Percentiles rank a stretch among this genome's conserved stretches.
Evolutionary conservation across 352 stramenopile genomes (phyloP).

Genomic region (Globisporangium sylvaticum): DNA sequence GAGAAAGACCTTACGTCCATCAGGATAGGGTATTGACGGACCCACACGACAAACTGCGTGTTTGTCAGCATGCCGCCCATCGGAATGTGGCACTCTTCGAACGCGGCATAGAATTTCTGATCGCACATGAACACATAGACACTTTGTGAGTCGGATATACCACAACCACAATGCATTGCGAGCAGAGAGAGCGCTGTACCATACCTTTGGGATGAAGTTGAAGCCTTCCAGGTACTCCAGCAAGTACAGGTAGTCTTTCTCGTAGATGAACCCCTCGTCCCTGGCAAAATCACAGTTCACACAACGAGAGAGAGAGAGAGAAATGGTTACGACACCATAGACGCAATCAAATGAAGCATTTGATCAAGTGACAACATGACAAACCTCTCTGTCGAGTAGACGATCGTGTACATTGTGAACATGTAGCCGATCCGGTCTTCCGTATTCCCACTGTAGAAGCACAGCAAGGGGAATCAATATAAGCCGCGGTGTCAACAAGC

Average conservation of each 20-base stretch:
- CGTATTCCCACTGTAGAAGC: slow-evolving; percentile 69
- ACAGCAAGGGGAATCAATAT: not conserved
- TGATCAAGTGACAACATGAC: not conserved
- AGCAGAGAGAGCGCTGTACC: not conserved
- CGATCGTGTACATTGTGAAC: slow-evolving; percentile 84
- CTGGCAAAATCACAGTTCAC: slow-evolving; percentile 16
- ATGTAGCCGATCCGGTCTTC: slow-evolving; percentile 87
- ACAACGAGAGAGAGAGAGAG: too few relatives aligned
- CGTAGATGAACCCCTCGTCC: slow-evolving; percentile 54
- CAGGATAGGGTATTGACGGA: slow-evolving; percentile 56
- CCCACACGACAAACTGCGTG: slow-evolving; percentile 71
- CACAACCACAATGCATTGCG: not conserved
- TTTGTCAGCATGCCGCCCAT: slow-evolving; percentile 50
- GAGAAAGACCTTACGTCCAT: slow-evolving; percentile 48
- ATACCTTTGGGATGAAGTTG: slow-evolving; percentile 60
- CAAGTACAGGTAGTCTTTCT: slow-evolving; percentile 69
- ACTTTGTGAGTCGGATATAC: not conserved
- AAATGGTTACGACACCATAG: not conserved
- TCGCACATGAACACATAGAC: not conserved
- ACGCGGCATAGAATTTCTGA: slow-evolving; percentile 63
- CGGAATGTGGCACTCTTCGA: slow-evolving; percentile 67
- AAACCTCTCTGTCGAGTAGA: slow-evolving; percentile 64
- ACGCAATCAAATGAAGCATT: not conserved
- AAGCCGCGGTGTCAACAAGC: not conserved
- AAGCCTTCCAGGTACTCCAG: slow-evolving; percentile 64